Percentiles rank a stretch among this genome's conserved stretches.
These are phyloP conservation scores for Penicillium steckii DNA, from an alignment of 495 filamentous ascomycete genomes.

Conservation along the genomic window DNA sequence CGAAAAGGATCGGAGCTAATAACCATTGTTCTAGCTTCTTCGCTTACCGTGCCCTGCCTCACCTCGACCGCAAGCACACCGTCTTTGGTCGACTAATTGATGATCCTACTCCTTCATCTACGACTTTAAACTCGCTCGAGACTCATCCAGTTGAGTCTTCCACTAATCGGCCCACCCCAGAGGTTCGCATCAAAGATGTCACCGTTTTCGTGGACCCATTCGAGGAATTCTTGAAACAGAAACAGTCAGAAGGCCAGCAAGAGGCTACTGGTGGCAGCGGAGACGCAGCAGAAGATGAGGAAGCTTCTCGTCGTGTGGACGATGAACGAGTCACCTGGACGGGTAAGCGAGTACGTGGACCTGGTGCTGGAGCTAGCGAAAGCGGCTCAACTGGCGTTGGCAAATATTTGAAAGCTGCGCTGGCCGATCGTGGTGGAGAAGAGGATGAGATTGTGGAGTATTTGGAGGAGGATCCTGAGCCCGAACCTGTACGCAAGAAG, in stretches of 20 bases:
- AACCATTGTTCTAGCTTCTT: conserved; percentile 61
- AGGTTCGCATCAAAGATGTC: conserved; percentile 76
- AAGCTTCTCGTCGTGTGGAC: conserved; percentile 62
- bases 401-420: conserved; percentile 71
- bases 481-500: conserved; percentile 79
- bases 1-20: not conserved
- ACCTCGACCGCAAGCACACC: conserved; percentile 95
- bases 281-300: conserved; percentile 36
- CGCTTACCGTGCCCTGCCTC: conserved; percentile 75
- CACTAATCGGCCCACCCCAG: conserved; percentile 69
- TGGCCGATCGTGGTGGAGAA: conserved; percentile 37
- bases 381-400: conserved; percentile 57
- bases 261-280: conserved; percentile 29
- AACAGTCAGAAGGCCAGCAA: conserved; percentile 50
- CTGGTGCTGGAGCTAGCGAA: conserved; percentile 50
- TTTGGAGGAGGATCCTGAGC: conserved; percentile 56
- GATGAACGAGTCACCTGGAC: conserved; percentile 92
- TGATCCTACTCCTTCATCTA: conserved; percentile 58
- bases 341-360: conserved; percentile 70
- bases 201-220: conserved; percentile 93
- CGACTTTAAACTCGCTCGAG: conserved; percentile 71
- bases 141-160: conserved; percentile 61
- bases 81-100: conserved; percentile 86
- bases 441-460: conserved; percentile 60
- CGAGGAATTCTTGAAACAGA: conserved; percentile 72